phyloP scores from a whole-genome alignment of 2,329 filamentous ascomycete species.

The Stemphylium lycopersici region DNA sequence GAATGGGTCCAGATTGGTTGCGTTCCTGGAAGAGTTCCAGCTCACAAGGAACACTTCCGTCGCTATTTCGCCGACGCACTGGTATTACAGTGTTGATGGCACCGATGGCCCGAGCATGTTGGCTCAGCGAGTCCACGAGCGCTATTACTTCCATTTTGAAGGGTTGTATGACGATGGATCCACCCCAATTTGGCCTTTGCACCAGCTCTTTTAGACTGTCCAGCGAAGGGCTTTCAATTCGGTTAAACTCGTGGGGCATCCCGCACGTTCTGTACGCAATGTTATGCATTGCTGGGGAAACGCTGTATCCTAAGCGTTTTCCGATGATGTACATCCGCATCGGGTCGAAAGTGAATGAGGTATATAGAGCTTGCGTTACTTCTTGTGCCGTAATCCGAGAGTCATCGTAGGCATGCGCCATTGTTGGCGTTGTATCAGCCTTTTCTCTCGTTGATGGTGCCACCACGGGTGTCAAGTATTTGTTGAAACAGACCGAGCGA shows the following conservation, averaged over 20 bases:
- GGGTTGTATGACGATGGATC: constrained; percentile 72
- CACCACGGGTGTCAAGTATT: constrained; percentile 66
- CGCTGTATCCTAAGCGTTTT: constrained; percentile 72
- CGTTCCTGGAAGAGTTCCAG: constrained; percentile 61
- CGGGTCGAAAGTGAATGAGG: constrained; percentile 69
- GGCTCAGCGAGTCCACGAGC: constrained; percentile 69
- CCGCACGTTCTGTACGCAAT: constrained; percentile 70
- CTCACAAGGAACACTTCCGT: constrained; percentile 64
- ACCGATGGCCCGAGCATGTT: constrained; percentile 75
- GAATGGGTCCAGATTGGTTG: constrained; percentile 69
- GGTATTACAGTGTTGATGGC: constrained; percentile 79
- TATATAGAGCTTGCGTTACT: constrained; percentile 69
- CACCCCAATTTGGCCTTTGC: constrained; percentile 71
- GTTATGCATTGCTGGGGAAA: constrained; percentile 81
- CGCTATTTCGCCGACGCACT: constrained; percentile 64
- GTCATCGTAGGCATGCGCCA: constrained; percentile 46
- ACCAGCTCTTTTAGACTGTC: constrained; percentile 69
- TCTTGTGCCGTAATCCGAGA: constrained; percentile 65
- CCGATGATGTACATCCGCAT: constrained; percentile 78
- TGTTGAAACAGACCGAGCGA: constrained; percentile 70
- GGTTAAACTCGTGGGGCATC: constrained; percentile 71
- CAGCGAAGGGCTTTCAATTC: constrained; percentile 67
- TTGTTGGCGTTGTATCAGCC: constrained; percentile 5
- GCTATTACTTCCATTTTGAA: constrained; percentile 76
- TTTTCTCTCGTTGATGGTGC: constrained; percentile 53